These are phyloP conservation scores for Raphidocelis subcapitata DNA, from an alignment of 139 green algal genomes.

Conservation along the genomic window DNA sequence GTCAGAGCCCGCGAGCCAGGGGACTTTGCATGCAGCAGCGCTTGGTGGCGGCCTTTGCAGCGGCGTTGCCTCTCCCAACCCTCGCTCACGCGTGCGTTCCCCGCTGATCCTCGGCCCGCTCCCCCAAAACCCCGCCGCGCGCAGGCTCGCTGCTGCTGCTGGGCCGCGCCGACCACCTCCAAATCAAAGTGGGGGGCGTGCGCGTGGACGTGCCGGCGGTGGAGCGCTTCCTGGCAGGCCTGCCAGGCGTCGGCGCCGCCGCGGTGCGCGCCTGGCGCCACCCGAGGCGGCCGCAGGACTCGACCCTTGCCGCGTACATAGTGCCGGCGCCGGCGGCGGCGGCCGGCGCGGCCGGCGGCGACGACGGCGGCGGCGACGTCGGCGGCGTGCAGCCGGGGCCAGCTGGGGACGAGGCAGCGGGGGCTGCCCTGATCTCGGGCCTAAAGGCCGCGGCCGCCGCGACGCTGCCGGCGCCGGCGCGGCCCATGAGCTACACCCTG, in stretches of 20 bases:
- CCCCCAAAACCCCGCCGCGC: neutral
- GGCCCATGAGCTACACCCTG: constrained; percentile 14
- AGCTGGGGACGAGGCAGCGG: too few relatives aligned
- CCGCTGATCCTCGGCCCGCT: too few relatives aligned
- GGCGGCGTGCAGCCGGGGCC: too few relatives aligned
- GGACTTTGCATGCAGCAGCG: too few relatives aligned
- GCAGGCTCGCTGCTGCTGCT: constrained; percentile 27
- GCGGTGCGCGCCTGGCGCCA: constrained; percentile 23
- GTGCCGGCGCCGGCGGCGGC: neutral
- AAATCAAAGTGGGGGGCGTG: constrained; percentile 45
- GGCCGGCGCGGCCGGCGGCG: too few relatives aligned
- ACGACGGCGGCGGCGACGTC: too few relatives aligned
- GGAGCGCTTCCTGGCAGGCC: constrained; percentile 32
- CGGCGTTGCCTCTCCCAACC: too few relatives aligned
- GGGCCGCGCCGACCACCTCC: constrained; percentile 31
- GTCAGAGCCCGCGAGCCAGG: too few relatives aligned
- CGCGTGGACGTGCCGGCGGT: constrained; percentile 46
- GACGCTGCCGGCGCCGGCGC: constrained; percentile 25
- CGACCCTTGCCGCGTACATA: constrained; percentile 7
- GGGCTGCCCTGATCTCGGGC: too few relatives aligned
- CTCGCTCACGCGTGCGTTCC: too few relatives aligned
- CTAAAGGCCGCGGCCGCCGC: constrained; percentile 9
- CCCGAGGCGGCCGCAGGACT: constrained; percentile 1
- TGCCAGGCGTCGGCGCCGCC: constrained; percentile 29
- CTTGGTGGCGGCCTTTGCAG: too few relatives aligned